Evolutionary conservation across 192 early-diverging fungal genomes (phyloP), one percentile per base, ranked within the genome.

Genomic region (Pecoramyces ruminantium): DNA sequence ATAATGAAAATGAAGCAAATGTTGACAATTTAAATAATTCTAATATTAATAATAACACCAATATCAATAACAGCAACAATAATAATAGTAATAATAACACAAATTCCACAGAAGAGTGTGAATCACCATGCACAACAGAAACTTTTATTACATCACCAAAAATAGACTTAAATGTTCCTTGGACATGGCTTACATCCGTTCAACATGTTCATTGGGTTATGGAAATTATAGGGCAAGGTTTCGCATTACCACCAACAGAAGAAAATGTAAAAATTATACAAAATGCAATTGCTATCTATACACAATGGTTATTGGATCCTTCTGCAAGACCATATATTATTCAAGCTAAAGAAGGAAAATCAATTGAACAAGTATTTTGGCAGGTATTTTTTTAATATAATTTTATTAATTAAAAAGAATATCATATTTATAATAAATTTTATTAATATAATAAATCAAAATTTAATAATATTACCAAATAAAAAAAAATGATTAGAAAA

Each of bases 171-270:
- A 67, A 67, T 67, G n/a, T 67, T 25, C 87, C 92, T 16, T 81
- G 87, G 28, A 17, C 38, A 13, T 82, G 92, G 18, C 88, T 95
- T 51, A 89, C 89, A 8, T 94, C 93, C 0, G 89, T 90, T 17
- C 87, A 92, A 6, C 95, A 96, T 83, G 94, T 96, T 27, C 85
- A 87, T 40, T 96, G 93, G 93, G 88, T 89, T 39, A 95, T 96
- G 93, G 94, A 94, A 81, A 89, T 95, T 16, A 83, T 96, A n/a
- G 95, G 93, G 0, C 93, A 93, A 83, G 95, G 94, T 15, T 93
- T 96, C 78, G 83, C 86, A 30, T 85, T 96, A 39, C 94, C 95
- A 4, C 85, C 94, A 67, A 67, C 51, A 9, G 51, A 67, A 34
- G 93, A 96, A 58, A 92, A 96, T 78, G 84, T 92, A 78, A 81